A percentile compares a stretch with the other conserved stretches of the same genome.
Evolutionary conservation across 2,329 filamentous ascomycete species (phyloP).

Genomic region (Penicillium sp.): DNA sequence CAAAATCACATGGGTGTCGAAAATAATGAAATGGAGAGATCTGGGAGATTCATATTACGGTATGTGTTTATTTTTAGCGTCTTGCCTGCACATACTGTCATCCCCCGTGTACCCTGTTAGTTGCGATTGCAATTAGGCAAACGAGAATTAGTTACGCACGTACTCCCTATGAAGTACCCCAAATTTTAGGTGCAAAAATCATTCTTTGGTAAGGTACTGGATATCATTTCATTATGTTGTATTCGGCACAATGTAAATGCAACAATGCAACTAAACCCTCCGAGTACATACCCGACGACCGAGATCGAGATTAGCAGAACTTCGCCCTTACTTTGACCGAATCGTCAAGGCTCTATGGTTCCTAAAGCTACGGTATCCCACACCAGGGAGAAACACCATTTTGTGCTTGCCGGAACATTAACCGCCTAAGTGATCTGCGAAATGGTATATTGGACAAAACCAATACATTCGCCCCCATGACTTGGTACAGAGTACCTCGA

Average conservation of each 20-base stretch:
- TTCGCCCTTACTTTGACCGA: too few relatives aligned
- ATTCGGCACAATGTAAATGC: not conserved
- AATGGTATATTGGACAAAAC: not conserved
- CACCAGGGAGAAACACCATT: not conserved
- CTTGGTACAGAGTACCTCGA: not conserved
- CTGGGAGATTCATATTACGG: not conserved
- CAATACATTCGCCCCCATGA: not conserved
- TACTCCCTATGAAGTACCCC: not conserved
- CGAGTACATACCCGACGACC: not conserved
- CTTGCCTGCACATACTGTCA: not conserved
- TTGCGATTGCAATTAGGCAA: not conserved
- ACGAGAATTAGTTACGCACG: not conserved
- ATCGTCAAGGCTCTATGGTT: rapidly evolving
- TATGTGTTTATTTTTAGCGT: not conserved
- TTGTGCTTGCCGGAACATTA: not conserved
- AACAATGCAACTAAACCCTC: not conserved
- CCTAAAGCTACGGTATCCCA: not conserved
- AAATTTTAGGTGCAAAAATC: too few relatives aligned
- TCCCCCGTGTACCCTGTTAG: not conserved
- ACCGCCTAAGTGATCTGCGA: not conserved
- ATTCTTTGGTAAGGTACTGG: too few relatives aligned
- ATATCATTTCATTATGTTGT: not conserved
- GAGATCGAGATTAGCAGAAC: too few relatives aligned
- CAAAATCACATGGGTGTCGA: rapidly evolving
- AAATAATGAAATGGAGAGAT: not conserved